phyloP scores from a whole-genome alignment of 2,329 filamentous ascomycete species.

The Plectosphaerella cucumerina region DNA sequence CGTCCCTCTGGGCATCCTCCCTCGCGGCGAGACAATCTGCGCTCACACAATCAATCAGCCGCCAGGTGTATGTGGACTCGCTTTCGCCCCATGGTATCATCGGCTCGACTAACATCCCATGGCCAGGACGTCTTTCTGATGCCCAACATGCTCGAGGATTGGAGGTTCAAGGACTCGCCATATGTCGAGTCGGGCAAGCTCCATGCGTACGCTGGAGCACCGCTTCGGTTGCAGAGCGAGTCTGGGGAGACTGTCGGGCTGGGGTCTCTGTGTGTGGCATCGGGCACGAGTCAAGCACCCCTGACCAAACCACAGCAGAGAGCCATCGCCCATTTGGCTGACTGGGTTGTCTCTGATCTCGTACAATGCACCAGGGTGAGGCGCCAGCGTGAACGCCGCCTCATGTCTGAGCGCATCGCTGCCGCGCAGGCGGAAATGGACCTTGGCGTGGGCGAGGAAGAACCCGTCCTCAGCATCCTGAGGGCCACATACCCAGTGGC shows the following conservation, averaged over 20 bases:
- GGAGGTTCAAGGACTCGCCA: conserved; percentile 36
- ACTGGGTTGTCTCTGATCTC: conserved; percentile 34
- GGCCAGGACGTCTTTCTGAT: conserved; percentile 32
- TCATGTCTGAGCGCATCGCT: conserved; percentile 30
- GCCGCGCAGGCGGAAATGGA: conserved; percentile 17
- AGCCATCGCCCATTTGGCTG: conserved; percentile 19
- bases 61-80: conserved; percentile 18
- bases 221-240: conserved; percentile 32
- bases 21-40: conserved; percentile 39
- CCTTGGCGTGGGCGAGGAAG: neutral
- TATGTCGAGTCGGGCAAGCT: conserved; percentile 34
- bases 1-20: conserved; percentile 34
- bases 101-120: neutral
- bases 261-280: conserved; percentile 39
- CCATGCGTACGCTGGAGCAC: conserved; percentile 34
- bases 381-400: conserved; percentile 33
- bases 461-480: conserved; percentile 22
- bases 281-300: conserved; percentile 23
- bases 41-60: conserved; percentile 36
- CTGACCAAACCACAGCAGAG: conserved; percentile 23
- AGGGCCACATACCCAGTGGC: conserved; percentile 27
- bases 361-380: conserved; percentile 28
- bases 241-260: conserved; percentile 32
- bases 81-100: neutral
- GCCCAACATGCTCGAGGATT: conserved; percentile 35